These are phyloP conservation scores for Aspergillus luchuensis DNA, from an alignment of 2,329 filamentous ascomycete species.

Conservation along the genomic window DNA sequence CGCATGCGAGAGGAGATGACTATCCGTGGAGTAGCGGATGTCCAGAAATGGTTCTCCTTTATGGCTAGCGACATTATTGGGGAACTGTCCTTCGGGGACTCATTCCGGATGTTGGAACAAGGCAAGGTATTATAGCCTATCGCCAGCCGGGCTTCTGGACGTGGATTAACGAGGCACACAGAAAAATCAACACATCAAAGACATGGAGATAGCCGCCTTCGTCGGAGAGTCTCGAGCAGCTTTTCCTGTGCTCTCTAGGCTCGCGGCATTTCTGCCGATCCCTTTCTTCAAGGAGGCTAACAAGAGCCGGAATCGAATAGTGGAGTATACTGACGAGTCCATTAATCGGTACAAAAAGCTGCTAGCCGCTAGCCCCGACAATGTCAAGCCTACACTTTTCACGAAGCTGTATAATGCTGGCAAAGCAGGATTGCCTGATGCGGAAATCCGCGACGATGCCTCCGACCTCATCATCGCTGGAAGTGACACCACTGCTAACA, in stretches of 20 bases:
- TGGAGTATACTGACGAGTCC: conserved; percentile 27
- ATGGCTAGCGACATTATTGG: conserved; percentile 59
- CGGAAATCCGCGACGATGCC: conserved; percentile 46
- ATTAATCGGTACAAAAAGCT: conserved; percentile 28
- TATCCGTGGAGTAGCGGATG: conserved; percentile 43
- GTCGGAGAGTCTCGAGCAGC: conserved; percentile 26
- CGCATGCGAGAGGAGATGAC: conserved; percentile 51
- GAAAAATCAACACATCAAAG: conserved; percentile 47
- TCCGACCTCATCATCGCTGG: conserved; percentile 53
- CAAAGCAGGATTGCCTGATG: conserved; percentile 28
- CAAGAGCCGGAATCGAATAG: conserved; percentile 23
- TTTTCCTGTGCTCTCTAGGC: conserved; percentile 26
- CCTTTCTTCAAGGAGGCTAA: conserved; percentile 25
- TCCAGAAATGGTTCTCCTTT: conserved; percentile 58
- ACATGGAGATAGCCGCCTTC: conserved; percentile 34
- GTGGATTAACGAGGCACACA: conserved; percentile 16
- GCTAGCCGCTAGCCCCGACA: conserved; percentile 17
- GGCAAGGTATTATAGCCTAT: conserved; percentile 45
- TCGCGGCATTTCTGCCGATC: conserved; percentile 27
- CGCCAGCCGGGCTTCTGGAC: no score
- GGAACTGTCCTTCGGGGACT: conserved; percentile 58
- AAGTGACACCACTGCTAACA: conserved; percentile 55
- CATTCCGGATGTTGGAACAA: conserved; percentile 55
- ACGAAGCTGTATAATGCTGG: conserved; percentile 30
- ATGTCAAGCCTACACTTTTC: conserved; percentile 30